phyloP scores from a whole-genome alignment of 2,329 filamentous ascomycete genomes.

The Drechmeria coniospora region DNA sequence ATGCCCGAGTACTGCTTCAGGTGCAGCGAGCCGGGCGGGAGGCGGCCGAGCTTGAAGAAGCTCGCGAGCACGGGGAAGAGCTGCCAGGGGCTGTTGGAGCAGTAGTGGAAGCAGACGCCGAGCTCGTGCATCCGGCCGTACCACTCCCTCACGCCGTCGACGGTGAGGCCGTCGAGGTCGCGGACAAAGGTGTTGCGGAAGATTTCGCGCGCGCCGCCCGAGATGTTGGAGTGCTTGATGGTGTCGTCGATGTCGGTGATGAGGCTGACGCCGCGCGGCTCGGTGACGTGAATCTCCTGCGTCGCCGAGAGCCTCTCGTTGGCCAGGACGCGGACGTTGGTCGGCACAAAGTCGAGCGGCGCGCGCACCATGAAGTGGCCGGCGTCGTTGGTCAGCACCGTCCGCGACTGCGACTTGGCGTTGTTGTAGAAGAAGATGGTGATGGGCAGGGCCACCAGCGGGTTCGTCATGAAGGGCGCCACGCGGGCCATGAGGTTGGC shows the following conservation, averaged over 20 bases:
- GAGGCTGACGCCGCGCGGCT: conserved; percentile 67
- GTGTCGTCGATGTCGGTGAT: conserved; percentile 98
- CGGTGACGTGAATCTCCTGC: conserved; percentile 62
- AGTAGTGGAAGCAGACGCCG: conserved; percentile 86
- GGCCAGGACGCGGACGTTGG: conserved; percentile 73
- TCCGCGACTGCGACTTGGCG: conserved; percentile 63
- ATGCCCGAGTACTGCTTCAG: conserved; percentile 94
- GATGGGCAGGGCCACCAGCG: conserved; percentile 60
- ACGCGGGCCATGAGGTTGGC: conserved; percentile 76
- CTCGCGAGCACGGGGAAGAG: conserved; percentile 77
- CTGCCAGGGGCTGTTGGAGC: conserved; percentile 99
- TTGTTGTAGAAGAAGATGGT: conserved; percentile 95
- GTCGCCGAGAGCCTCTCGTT: conserved; percentile 72
- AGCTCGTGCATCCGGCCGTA: conserved; percentile 62
- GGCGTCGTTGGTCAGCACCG: conserved; percentile 69
- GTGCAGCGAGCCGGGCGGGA: conserved; percentile 83
- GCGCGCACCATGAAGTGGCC: conserved; percentile 77
- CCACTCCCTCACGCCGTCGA: conserved; percentile 84
- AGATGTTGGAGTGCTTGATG: conserved; percentile 87
- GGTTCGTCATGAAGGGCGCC: conserved; percentile 77
- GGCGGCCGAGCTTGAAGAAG: conserved; percentile 65
- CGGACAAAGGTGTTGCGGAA: conserved; percentile 93
- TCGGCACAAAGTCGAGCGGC: conserved; percentile 77
- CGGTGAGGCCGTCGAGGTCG: conserved; percentile 63
- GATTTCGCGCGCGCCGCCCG: conserved; percentile 75